These are phyloP conservation scores for Tolypocladium album DNA, from an alignment of 2,329 filamentous ascomycete species.

Conservation along the genomic window DNA sequence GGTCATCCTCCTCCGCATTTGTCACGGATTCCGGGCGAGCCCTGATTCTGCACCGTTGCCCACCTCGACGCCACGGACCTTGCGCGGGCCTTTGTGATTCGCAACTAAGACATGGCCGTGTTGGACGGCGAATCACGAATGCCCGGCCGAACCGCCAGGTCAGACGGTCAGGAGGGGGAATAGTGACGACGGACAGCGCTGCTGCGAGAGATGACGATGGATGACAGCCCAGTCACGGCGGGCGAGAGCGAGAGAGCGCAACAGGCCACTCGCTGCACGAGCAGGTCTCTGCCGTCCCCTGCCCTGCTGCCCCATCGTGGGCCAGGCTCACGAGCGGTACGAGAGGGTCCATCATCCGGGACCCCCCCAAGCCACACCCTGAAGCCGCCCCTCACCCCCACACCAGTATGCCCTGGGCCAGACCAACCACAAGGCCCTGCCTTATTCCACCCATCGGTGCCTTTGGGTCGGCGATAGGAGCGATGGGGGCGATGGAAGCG, in stretches of 20 bases:
- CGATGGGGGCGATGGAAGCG: slow-evolving; percentile 6
- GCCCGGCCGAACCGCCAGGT: not conserved
- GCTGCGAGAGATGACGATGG: not conserved
- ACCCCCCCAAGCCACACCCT: not conserved
- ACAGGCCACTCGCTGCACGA: not conserved
- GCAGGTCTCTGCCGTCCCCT: not conserved
- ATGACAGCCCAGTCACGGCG: not conserved
- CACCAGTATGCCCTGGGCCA: not conserved
- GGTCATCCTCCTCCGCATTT: slow-evolving; percentile 5
- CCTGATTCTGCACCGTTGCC: slow-evolving; percentile 6
- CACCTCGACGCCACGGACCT: slow-evolving; percentile 1
- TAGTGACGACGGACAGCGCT: not conserved
- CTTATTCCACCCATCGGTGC: not conserved
- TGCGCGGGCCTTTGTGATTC: not conserved
- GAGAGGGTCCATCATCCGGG: not conserved
- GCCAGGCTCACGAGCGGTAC: not conserved
- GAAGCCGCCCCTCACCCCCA: not conserved
- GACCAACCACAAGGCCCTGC: not conserved
- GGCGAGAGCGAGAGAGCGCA: not conserved
- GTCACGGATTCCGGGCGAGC: slow-evolving; percentile 1
- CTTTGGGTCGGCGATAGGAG: slow-evolving; percentile 6
- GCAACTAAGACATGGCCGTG: slow-evolving; percentile 3
- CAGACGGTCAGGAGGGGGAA: not conserved
- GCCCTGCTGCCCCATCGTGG: not conserved
- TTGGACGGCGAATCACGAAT: slow-evolving; percentile 1